Evolutionary conservation across 169 alveolate genomes (phyloP).

Genomic region (Babesia divergens): DNA sequence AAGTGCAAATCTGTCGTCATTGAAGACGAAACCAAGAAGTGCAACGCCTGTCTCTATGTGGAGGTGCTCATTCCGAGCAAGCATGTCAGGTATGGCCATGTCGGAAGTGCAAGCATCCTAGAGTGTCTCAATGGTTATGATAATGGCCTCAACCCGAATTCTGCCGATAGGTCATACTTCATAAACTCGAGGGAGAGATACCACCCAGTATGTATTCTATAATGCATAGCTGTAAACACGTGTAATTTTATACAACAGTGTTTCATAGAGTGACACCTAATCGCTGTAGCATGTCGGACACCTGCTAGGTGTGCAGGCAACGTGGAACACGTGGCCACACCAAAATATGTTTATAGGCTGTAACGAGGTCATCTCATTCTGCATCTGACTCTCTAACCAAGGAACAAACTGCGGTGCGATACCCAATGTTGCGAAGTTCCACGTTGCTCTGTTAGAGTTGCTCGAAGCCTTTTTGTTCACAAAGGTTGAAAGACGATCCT

Average conservation of each 20-base stretch:
- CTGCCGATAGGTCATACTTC: conserved; percentile 11
- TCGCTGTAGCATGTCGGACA: conserved; percentile 35
- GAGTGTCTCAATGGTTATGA: conserved; percentile 62
- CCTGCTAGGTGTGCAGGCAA: conserved; percentile 24
- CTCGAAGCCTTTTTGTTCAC: conserved; percentile 3
- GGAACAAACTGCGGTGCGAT: background rate
- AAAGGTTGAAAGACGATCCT: conserved; percentile 39
- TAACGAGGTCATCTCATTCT: background rate
- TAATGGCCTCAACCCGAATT: conserved; percentile 3
- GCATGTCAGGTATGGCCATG: conserved; percentile 53
- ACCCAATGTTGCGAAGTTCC: background rate
- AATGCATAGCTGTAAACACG: background rate
- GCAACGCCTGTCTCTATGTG: conserved; percentile 39
- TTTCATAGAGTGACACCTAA: background rate
- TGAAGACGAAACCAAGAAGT: conserved; percentile 25
- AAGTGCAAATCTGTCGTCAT: conserved; percentile 39
- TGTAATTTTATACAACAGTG: background rate
- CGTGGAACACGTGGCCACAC: conserved; percentile 60
- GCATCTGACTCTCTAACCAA: background rate
- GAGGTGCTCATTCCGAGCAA: conserved; percentile 35
- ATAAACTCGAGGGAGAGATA: conserved; percentile 16
- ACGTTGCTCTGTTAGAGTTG: background rate
- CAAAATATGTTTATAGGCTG: conserved; percentile 33
- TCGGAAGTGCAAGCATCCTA: conserved; percentile 26
- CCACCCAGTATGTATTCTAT: conserved; percentile 57